Base-by-base conservation (phyloP, 768 basidiomycete species). In the Cyclocybe cylindracea region DNA sequence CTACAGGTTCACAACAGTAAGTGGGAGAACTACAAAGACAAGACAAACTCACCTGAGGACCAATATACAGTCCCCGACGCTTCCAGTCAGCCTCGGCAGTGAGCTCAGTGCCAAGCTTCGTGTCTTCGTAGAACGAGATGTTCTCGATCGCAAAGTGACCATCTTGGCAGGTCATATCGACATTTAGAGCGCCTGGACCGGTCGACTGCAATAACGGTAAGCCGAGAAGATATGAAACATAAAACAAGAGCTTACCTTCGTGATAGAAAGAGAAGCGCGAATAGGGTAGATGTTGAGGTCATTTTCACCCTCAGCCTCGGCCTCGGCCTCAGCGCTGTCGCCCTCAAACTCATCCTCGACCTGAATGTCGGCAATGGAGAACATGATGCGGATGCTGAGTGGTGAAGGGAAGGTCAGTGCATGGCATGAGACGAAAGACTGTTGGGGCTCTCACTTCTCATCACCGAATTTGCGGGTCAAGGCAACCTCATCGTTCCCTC, bases 61-160 rank as follows among this genome's bases (percentile, higher is more conserved):
- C 96, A 65, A 96, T 85, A 78, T 97, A 98, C 57, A 90, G 73
- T 2, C 90, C 93, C 14, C 94, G 83, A 42, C 95, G 84, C 67
- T 88, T 89, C 93, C 91, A 98, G 73, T 98, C 94, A 7, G 90
- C 88, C 57, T 98, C 94, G 6, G 91, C 86, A 10, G 85, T 91
- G 60, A 91, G 70, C 6, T 88, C 89, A 10, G 83, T 86, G 10
- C 86, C 94, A 10, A 90, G 59, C 62, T 83, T 78, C 31, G 76
- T 72, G 58, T 94, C 90, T 1, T 75, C 67, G 71, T 96, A 98
- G 77, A 78, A 94, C 2, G 94, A 84, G 55, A 95, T 82, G 70
- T 92, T 96, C 68, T 97, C 94, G 46, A 95, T 77, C n/a, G 87
- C 68, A 65, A 96, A 94, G 19, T 79, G 66, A 39, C 89, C 90